Base-by-base conservation (phyloP, 1,139 yeast species). In the Pneumocystis canis region DNA sequence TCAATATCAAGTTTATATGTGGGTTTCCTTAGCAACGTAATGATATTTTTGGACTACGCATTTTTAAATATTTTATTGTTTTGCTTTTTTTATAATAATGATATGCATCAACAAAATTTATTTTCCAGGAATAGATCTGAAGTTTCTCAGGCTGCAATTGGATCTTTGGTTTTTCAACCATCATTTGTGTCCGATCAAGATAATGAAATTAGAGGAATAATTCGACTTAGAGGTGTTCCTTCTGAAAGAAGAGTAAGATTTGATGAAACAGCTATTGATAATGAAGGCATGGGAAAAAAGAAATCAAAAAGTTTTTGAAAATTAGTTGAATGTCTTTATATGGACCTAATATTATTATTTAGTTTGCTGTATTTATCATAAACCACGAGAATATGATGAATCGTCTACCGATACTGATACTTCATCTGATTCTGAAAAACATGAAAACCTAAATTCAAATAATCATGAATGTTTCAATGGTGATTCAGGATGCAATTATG, bases 281-380 rank as follows among this genome's bases (percentile, higher is more conserved):
- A 65, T 40, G 66, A 65, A 33, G 59, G 61, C 16, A 20, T 65
- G 39, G 63, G 66, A 39, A 58, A 63, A 16, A 65, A 65, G 39
- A 58, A 60, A 16, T 65, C 67, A 32, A 65, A 65, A 61, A 61
- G 63, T 61, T 53, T 7, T 47, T 9, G 28, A 53, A 20, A 18
- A 33, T 9, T 25, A 7, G 4, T 11, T 57, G 16, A 11, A 11
- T 16, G 25, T 18, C 6, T 31, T 25, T n/a, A 1, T 32, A 60
- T 60, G 28, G 16, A n/a, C 14, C 32, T 47, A n/a, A 30, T 33
- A n/a, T 35, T 37, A 31, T 18, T 35, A 2, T n/a, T n/a, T 30
- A 61, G 62, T 64, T 18, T 64, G 66, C 62, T 64, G 66, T 59
- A 64, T 64, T 37, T 64, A 61, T 41, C 66, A 64, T 59, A 65